Conservation (phyloP, 2,329 filamentous ascomycete species). For the Tolypocladium inflatum region DNA sequence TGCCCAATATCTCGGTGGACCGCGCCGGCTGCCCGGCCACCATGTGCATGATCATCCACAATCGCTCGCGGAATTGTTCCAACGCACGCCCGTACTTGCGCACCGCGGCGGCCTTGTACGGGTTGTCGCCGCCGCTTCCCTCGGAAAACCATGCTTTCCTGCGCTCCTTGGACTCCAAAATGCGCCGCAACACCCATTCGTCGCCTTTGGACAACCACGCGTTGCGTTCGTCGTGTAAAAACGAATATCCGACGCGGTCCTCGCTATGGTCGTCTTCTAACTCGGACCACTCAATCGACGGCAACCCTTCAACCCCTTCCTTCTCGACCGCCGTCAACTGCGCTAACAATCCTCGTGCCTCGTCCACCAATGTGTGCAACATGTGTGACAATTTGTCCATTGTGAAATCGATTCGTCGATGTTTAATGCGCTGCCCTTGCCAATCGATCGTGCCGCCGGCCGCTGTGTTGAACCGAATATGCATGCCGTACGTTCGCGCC, state of each 20-base stretch:
- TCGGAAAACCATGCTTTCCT: neutral
- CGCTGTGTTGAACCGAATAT: slow-evolving; percentile 7
- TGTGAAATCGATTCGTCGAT: neutral
- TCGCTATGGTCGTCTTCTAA: slow-evolving; percentile 4
- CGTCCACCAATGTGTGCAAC: neutral
- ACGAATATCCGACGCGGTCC: neutral
- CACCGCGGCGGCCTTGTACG: no score
- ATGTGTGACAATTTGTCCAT: slow-evolving; percentile 1
- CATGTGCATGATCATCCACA: no score
- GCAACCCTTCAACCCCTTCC: neutral
- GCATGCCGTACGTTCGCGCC: slow-evolving; percentile 1
- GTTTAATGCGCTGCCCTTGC: neutral
- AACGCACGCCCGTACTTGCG: no score
- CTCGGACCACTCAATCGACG: neutral
- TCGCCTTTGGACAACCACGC: neutral
- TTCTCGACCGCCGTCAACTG: neutral
- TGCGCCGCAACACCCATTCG: neutral
- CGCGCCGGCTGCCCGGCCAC: neutral
- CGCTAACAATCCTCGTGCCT: neutral
- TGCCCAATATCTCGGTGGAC: slow-evolving; percentile 1
- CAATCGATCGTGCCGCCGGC: slow-evolving; percentile 3
- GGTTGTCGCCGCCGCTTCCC: no score
- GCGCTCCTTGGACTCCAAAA: neutral
- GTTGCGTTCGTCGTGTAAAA: slow-evolving; percentile 4
- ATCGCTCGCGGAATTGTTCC: no score